Evolutionary conservation across 371 early-diverging fungal genomes (phyloP).

Genomic region (Saksenaea oblongispora): DNA sequence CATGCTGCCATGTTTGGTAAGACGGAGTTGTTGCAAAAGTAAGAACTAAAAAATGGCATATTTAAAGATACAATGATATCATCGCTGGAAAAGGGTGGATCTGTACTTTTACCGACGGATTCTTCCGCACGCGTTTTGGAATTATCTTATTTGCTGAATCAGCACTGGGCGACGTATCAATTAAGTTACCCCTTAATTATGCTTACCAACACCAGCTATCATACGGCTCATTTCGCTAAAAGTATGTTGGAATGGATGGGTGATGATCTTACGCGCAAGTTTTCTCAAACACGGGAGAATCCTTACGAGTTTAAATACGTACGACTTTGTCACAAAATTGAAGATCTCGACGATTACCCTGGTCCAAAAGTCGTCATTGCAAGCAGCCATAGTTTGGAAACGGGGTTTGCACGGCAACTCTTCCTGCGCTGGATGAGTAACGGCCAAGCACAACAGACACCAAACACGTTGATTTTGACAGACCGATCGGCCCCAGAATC

Average conservation of each 20-base stretch:
- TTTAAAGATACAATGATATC: conserved; percentile 60
- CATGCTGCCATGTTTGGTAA: conserved; percentile 74
- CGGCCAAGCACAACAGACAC: background rate
- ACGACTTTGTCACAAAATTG: conserved; percentile 64
- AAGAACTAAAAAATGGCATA: background rate
- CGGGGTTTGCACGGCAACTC: conserved; percentile 80
- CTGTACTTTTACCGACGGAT: conserved; percentile 91
- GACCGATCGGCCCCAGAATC: conserved; percentile 76
- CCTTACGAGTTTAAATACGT: conserved; percentile 90
- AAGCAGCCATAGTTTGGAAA: conserved; percentile 72
- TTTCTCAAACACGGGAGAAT: conserved; percentile 75
- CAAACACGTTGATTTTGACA: conserved; percentile 77
- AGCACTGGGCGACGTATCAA: conserved; percentile 76
- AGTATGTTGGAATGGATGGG: conserved; percentile 97
- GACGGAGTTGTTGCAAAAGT: background rate
- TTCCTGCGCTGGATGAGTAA: conserved; percentile 70
- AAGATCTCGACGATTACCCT: conserved; percentile 70
- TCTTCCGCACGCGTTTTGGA: conserved; percentile 92
- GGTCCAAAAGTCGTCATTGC: conserved; percentile 88
- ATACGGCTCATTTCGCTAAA: conserved; percentile 81
- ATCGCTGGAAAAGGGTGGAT: conserved; percentile 68
- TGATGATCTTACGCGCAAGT: conserved; percentile 69
- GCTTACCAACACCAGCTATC: conserved; percentile 74
- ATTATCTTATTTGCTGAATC: conserved; percentile 86
- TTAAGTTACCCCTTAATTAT: conserved; percentile 74